These are phyloP conservation scores for Ulmus americana DNA, from an alignment of 331 rosid species.

Conservation along the genomic window DNA sequence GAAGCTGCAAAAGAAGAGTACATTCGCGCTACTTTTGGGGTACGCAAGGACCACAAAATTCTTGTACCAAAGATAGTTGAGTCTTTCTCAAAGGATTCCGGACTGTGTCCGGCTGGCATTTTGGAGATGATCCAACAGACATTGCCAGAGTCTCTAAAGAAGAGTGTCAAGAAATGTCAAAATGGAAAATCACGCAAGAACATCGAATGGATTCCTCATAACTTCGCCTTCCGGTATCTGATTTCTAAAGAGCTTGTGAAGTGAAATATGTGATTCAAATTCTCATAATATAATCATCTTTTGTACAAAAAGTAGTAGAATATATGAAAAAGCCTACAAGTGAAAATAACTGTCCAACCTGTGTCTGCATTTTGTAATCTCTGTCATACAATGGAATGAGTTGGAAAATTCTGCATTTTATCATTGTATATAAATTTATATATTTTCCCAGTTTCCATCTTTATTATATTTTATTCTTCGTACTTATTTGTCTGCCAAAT, in stretches of 20 bases:
- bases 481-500: background rate
- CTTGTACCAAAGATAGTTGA: slow-evolving; percentile 74
- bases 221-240: slow-evolving; percentile 74
- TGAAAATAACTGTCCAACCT: slow-evolving; percentile 15
- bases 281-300: slow-evolving; percentile 13
- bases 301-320: slow-evolving; percentile 49
- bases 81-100: slow-evolving; percentile 65
- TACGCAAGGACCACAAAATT: slow-evolving; percentile 70
- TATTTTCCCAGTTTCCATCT: background rate
- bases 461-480: background rate
- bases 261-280: slow-evolving; percentile 33
- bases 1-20: slow-evolving; percentile 83
- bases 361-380: slow-evolving; percentile 18
- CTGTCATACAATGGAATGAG: slow-evolving; percentile 8
- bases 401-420: slow-evolving; percentile 15
- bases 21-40: slow-evolving; percentile 74
- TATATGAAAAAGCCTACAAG: no score
- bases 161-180: slow-evolving; percentile 49
- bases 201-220: slow-evolving; percentile 82
- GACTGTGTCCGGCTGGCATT: slow-evolving; percentile 46
- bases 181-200: slow-evolving; percentile 57
- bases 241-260: slow-evolving; percentile 69
- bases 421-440: slow-evolving; percentile 28
- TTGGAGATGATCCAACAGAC: slow-evolving; percentile 69
- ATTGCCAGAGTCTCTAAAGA: slow-evolving; percentile 69